These are phyloP conservation scores for Claviceps paspali DNA, from an alignment of 2,329 filamentous ascomycete species.

Conservation along the genomic window DNA sequence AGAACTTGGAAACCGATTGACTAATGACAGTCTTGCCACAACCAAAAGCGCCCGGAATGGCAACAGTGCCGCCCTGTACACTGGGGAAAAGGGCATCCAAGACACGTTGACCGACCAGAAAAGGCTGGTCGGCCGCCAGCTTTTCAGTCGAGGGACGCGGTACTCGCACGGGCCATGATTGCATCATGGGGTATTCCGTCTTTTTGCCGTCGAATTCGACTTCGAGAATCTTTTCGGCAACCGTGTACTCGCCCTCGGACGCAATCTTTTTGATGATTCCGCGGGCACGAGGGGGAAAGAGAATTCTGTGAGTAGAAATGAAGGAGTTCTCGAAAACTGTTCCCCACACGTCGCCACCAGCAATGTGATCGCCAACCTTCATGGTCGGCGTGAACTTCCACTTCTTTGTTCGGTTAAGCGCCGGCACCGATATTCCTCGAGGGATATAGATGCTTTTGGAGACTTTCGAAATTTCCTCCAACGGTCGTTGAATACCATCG, in stretches of 20 bases:
- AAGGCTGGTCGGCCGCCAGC: conserved; percentile 73
- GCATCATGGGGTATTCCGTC: conserved; percentile 94
- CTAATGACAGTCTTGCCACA: conserved; percentile 99
- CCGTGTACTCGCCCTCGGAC: conserved; percentile 80
- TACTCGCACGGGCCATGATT: conserved; percentile 94
- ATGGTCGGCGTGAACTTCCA: conserved; percentile 88
- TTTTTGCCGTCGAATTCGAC: conserved; percentile 96
- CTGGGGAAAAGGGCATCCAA: conserved; percentile 90
- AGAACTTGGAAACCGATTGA: conserved; percentile 98
- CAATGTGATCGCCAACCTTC: conserved; percentile 95
- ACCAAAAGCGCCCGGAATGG: conserved; percentile 94
- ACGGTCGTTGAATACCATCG: conserved; percentile 93
- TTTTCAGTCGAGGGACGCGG: conserved; percentile 87
- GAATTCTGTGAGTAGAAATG: conserved; percentile 81
- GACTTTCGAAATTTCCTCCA: conserved; percentile 64
- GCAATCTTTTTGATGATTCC: conserved; percentile 89
- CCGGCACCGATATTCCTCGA: conserved; percentile 75
- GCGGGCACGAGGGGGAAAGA: conserved; percentile 76
- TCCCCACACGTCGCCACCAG: conserved; percentile 92
- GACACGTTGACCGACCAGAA: conserved; percentile 93
- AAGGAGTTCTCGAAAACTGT: conserved; percentile 93
- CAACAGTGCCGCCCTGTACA: conserved; percentile 94
- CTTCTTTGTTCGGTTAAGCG: conserved; percentile 79
- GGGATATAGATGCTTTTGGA: conserved; percentile 94
- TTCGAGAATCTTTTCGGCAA: conserved; percentile 86